These are phyloP conservation scores for Stephania cephalantha DNA, from an alignment of 164 flowering plant genomes.

Conservation along the genomic window DNA sequence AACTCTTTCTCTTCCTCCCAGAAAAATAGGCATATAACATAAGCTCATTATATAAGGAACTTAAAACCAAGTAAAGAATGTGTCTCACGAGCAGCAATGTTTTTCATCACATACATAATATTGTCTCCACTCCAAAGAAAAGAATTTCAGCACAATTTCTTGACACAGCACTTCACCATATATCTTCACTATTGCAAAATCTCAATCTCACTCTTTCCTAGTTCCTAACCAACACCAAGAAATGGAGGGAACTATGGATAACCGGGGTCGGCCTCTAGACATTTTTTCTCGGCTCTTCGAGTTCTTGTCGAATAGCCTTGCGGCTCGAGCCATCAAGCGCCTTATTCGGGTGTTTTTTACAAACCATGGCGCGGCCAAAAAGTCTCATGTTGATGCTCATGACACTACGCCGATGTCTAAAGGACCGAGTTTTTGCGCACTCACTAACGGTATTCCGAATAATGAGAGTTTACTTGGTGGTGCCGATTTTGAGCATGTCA, in stretches of 20 bases:
- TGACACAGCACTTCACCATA: not conserved
- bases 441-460: not conserved
- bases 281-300: conserved; percentile 33
- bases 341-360: conserved; percentile 5
- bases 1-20: not conserved
- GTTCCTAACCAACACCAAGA: not conserved
- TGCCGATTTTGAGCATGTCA: conserved; percentile 1
- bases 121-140: conserved; percentile 1
- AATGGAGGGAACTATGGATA: conserved; percentile 19
- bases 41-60: not conserved
- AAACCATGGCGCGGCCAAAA: not conserved
- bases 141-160: conserved; percentile 4
- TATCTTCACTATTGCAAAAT: not conserved
- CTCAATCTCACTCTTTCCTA: no score
- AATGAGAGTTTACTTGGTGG: not conserved
- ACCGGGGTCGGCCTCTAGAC: conserved; percentile 18
- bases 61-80: conserved; percentile 1
- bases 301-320: conserved; percentile 20
- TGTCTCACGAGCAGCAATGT: not conserved
- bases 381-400: not conserved
- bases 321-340: conserved; percentile 19
- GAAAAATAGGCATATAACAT: not conserved
- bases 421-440: not conserved
- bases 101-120: not conserved
- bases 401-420: not conserved